These are phyloP conservation scores for Westerdykella sp. DNA, from an alignment of 2,329 filamentous ascomycete species.

Conservation along the genomic window DNA sequence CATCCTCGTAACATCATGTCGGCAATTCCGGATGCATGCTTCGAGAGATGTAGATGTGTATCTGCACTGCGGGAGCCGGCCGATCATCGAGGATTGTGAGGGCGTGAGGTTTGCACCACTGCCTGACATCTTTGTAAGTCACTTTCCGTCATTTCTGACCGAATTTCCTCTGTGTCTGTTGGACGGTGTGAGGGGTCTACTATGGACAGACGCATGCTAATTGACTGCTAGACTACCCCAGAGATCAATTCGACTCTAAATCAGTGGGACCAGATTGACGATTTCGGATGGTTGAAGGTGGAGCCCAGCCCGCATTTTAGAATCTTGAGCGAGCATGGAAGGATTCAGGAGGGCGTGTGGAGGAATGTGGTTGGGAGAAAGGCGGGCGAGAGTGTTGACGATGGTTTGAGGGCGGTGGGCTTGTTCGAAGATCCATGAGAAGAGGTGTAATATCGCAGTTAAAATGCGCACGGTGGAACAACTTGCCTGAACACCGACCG, in stretches of 20 bases:
- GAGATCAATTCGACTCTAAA: constrained; percentile 43
- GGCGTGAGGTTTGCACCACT: constrained; percentile 73
- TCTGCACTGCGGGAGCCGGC: constrained; percentile 71
- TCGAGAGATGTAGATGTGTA: constrained; percentile 78
- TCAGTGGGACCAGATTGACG: constrained; percentile 85
- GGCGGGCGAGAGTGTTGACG: no score
- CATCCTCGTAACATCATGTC: constrained; percentile 64
- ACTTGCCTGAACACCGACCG: no score
- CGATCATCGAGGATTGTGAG: constrained; percentile 87
- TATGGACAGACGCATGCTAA: background rate
- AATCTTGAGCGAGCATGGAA: constrained; percentile 43
- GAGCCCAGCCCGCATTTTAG: constrained; percentile 86
- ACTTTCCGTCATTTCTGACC: background rate
- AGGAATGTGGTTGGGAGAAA: no score
- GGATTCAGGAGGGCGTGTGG: no score
- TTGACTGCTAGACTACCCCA: constrained; percentile 16
- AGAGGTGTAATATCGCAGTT: no score
- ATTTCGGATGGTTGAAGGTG: constrained; percentile 93
- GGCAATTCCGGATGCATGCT: constrained; percentile 92
- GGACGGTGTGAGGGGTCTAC: background rate
- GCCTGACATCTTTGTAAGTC: constrained; percentile 61
- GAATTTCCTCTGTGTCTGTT: background rate
- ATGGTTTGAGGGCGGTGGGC: no score
- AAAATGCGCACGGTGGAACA: no score
- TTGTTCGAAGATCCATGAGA: no score